Conservation (phyloP, 2,329 filamentous ascomycete species). For the Metarhizium anisopliae region DNA sequence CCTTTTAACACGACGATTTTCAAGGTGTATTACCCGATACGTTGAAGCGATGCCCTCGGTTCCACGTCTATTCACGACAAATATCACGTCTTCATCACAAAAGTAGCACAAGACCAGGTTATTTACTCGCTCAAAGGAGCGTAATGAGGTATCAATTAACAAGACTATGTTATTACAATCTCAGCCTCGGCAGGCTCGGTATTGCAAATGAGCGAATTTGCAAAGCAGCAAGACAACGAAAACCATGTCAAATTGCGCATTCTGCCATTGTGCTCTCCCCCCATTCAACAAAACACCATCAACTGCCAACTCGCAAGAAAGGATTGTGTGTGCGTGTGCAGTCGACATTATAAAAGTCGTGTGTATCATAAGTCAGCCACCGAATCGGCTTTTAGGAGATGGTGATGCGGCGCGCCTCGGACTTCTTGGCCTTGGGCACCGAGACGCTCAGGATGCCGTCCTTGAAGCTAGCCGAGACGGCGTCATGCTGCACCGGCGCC, state of each 20-base stretch:
- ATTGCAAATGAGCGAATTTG: background rate
- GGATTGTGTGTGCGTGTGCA: no score
- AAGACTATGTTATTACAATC: background rate
- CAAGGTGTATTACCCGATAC: no score
- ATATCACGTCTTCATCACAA: background rate
- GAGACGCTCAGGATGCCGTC: slow-evolving; percentile 52
- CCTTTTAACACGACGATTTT: no score
- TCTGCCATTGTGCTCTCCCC: no score
- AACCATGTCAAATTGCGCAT: no score
- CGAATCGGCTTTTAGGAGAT: slow-evolving; percentile 14
- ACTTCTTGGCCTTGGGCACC: slow-evolving; percentile 36
- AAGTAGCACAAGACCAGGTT: background rate
- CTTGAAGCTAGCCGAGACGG: slow-evolving; percentile 50
- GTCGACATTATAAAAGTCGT: background rate
- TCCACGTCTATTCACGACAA: no score
- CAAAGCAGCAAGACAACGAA: background rate
- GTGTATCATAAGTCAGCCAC: background rate
- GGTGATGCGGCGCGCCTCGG: slow-evolving; percentile 16
- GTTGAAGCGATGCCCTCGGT: no score
- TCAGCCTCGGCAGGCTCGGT: background rate
- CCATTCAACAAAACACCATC: no score
- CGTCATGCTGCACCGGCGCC: slow-evolving; percentile 46
- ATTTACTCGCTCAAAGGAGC: background rate
- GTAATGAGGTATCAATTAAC: background rate
- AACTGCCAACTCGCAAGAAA: no score